Percentiles rank a stretch among this genome's conserved stretches.
phyloP scores from a whole-genome alignment of 257 asterid genomes.

The Salvia splendens region DNA sequence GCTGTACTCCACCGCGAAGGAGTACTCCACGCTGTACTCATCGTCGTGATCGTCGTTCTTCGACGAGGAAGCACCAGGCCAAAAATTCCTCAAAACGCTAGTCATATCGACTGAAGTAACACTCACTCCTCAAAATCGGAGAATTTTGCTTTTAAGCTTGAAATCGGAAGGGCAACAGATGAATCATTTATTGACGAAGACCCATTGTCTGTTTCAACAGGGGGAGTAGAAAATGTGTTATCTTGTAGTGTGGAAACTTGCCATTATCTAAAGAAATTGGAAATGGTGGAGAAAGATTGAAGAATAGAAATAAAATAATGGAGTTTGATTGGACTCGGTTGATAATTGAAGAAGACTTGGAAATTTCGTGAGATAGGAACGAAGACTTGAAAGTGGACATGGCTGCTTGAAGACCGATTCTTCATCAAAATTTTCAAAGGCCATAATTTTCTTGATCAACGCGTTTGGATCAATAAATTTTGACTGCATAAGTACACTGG shows the following conservation, averaged over 20 bases:
- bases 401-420: constrained; percentile 26
- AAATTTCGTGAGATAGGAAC: neutral
- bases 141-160: neutral
- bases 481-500: constrained; percentile 31
- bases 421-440: constrained; percentile 28
- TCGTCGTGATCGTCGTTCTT: constrained; percentile 40
- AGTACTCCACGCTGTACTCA: constrained; percentile 63
- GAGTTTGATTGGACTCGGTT: constrained; percentile 14
- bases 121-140: constrained; percentile 18
- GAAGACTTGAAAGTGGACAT: constrained; percentile 24
- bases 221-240: neutral
- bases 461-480: constrained; percentile 31
- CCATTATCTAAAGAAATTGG: neutral
- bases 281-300: neutral
- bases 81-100: constrained; percentile 45
- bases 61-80: constrained; percentile 35
- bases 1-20: constrained; percentile 78
- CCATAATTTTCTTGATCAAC: constrained; percentile 36
- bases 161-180: constrained; percentile 18
- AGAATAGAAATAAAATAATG: constrained; percentile 6
- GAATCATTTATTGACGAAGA: constrained; percentile 16
- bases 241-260: neutral
- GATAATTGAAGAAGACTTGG: neutral
- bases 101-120: constrained; percentile 33
- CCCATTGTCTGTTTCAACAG: neutral